Evolutionary conservation across 2,329 filamentous ascomycete genomes (phyloP).

Genomic region (Fusarium abutilonis): DNA sequence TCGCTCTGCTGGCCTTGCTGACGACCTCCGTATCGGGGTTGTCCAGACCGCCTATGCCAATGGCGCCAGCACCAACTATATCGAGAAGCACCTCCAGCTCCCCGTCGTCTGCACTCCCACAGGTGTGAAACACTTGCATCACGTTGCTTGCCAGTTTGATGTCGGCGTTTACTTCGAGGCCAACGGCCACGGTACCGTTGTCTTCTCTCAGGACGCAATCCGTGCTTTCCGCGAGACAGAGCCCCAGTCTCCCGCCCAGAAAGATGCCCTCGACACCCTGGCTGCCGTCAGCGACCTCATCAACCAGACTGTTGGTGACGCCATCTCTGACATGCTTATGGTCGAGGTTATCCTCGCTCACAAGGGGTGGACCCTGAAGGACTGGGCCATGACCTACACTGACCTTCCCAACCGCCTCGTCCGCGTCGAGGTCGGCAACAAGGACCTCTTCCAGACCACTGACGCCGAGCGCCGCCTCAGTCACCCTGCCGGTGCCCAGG

Average conservation of each 20-base stretch:
- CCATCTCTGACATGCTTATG: slow-evolving; percentile 93
- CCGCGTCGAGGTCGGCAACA: slow-evolving; percentile 87
- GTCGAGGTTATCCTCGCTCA: slow-evolving; percentile 96
- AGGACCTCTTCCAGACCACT: slow-evolving; percentile 88
- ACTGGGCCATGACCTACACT: slow-evolving; percentile 93
- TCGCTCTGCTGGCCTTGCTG: slow-evolving; percentile 78
- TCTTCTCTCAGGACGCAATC: slow-evolving; percentile 88
- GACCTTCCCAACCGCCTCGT: slow-evolving; percentile 97
- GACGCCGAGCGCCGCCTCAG: slow-evolving; percentile 91
- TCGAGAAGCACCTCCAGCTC: slow-evolving; percentile 85
- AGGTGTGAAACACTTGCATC: slow-evolving; percentile 96
- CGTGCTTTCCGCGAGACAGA: slow-evolving; percentile 80
- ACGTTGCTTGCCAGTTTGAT: slow-evolving; percentile 94
- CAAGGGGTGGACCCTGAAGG: slow-evolving; percentile 88
- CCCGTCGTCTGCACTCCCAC: slow-evolving; percentile 94
- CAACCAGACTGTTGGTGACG: slow-evolving; percentile 98
- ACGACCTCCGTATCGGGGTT: slow-evolving; percentile 88
- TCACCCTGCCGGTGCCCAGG: slow-evolving; percentile 80
- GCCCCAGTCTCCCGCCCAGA: slow-evolving; percentile 90
- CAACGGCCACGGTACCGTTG: slow-evolving; percentile 95
- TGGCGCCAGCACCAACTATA: slow-evolving; percentile 91
- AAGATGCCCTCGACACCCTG: slow-evolving; percentile 86
- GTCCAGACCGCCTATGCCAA: slow-evolving; percentile 99
- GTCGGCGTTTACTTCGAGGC: slow-evolving; percentile 99
- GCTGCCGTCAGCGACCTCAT: slow-evolving; percentile 87